Conservation (phyloP, 2,329 filamentous ascomycete species). For the Dendrostoma leiphaemia region DNA sequence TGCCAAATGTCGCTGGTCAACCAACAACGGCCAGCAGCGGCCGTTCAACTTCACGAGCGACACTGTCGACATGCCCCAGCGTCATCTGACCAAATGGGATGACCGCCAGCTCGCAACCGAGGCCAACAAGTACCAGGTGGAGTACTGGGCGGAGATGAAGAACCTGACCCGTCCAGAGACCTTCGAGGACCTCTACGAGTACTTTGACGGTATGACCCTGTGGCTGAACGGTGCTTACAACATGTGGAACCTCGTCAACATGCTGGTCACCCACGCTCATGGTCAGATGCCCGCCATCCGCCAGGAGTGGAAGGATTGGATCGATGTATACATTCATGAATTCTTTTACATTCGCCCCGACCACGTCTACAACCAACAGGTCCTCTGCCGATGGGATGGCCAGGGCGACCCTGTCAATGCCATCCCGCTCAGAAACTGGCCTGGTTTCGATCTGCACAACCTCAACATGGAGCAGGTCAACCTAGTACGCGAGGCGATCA, state of each 20-base stretch:
- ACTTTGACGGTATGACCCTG: conserved; percentile 47
- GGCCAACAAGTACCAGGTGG: conserved; percentile 30
- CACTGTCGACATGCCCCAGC: neutral
- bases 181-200: conserved; percentile 44
- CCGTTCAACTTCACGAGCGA: neutral
- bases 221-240: conserved; percentile 47
- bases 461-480: conserved; percentile 13
- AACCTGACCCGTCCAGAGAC: conserved; percentile 28
- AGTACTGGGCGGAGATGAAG: conserved; percentile 35
- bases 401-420: conserved; percentile 10
- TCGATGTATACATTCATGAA: conserved; percentile 18
- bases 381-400: conserved; percentile 9
- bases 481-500: conserved; percentile 13
- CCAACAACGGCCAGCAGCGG: conserved; percentile 7
- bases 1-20: conserved; percentile 20
- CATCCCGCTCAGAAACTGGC: conserved; percentile 4
- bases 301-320: conserved; percentile 17
- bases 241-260: conserved; percentile 44
- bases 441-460: conserved; percentile 1
- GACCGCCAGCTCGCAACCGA: conserved; percentile 3
- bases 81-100: conserved; percentile 4
- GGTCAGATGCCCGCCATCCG: conserved; percentile 26
- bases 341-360: conserved; percentile 15
- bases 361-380: conserved; percentile 7
- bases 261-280: conserved; percentile 39